Percentiles rank a stretch among this genome's conserved stretches.
phyloP scores from a whole-genome alignment of 768 basidiomycete species.

The Rubroboletus pulcherrimus region DNA sequence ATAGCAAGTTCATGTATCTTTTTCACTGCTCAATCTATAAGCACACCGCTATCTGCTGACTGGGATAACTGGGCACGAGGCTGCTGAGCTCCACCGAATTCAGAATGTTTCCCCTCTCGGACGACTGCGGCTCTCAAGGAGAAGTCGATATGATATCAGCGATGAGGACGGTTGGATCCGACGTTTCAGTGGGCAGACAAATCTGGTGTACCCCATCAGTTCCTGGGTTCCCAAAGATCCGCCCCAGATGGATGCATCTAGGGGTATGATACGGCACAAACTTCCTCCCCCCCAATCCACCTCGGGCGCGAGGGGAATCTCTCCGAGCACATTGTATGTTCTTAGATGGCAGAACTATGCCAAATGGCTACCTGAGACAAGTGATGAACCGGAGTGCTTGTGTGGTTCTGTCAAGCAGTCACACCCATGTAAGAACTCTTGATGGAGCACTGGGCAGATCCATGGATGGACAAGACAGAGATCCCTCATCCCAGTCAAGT shows the following conservation, averaged over 20 bases:
- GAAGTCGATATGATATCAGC: neutral
- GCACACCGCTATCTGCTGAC: neutral
- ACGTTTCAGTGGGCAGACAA: neutral
- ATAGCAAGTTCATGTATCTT: neutral
- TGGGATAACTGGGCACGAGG: neutral
- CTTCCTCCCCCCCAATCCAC: too few species aligned
- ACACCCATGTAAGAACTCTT: too few species aligned
- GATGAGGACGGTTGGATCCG: neutral
- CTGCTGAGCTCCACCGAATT: neutral
- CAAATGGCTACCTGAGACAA: too few species aligned
- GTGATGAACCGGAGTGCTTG: too few species aligned
- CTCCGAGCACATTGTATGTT: too few species aligned
- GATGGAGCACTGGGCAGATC: too few species aligned
- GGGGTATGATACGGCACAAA: neutral
- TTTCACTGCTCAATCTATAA: conserved; percentile 4
- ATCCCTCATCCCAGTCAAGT: too few species aligned
- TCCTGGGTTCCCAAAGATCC: neutral
- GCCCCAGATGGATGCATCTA: neutral
- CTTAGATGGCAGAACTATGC: too few species aligned
- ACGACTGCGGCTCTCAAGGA: neutral
- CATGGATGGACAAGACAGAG: too few species aligned
- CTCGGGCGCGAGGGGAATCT: too few species aligned
- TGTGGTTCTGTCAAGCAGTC: too few species aligned
- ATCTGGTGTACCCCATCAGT: neutral
- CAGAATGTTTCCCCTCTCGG: neutral